Percentiles rank a stretch among this genome's conserved stretches.
Evolutionary conservation across 768 basidiomycete species (phyloP).

Genomic region (Agrocybe pediades): DNA sequence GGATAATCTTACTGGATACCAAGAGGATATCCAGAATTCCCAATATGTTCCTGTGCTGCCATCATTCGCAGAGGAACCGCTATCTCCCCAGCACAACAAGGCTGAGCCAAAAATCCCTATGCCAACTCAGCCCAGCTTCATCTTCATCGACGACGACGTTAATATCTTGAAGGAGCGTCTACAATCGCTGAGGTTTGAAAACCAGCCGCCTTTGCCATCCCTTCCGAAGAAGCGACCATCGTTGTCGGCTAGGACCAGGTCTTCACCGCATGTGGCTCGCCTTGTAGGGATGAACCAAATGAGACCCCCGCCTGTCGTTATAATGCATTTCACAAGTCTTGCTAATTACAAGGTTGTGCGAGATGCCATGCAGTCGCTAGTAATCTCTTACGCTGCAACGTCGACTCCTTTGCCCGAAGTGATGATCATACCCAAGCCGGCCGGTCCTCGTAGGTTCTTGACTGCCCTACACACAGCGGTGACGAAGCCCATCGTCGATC

Average conservation of each 20-base stretch:
- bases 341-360: conserved; percentile 87
- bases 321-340: conserved; percentile 91
- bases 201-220: conserved; percentile 61
- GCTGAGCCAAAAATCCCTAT: conserved; percentile 19
- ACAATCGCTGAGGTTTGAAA: conserved; percentile 62
- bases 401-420: conserved; percentile 73
- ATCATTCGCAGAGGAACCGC: conserved; percentile 11
- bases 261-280: conserved; percentile 78
- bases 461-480: conserved; percentile 92
- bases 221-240: too few species aligned
- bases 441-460: conserved; percentile 90
- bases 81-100: conserved; percentile 4
- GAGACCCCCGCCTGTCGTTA: conserved; percentile 44
- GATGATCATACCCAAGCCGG: conserved; percentile 97
- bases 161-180: conserved; percentile 76
- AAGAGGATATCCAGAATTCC: conserved; percentile 7
- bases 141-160: conserved; percentile 94
- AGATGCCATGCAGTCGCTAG: conserved; percentile 76
- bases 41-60: conserved; percentile 12
- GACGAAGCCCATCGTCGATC: conserved; percentile 84
- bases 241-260: conserved; percentile 76
- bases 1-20: conserved; percentile 13
- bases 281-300: conserved; percentile 36
- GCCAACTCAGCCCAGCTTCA: conserved; percentile 46
- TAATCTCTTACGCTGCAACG: conserved; percentile 47